A percentile compares a stretch with the other conserved stretches of the same genome.
Evolutionary conservation across 768 basidiomycete species (phyloP).

Genomic region (Hericium coralloides): DNA sequence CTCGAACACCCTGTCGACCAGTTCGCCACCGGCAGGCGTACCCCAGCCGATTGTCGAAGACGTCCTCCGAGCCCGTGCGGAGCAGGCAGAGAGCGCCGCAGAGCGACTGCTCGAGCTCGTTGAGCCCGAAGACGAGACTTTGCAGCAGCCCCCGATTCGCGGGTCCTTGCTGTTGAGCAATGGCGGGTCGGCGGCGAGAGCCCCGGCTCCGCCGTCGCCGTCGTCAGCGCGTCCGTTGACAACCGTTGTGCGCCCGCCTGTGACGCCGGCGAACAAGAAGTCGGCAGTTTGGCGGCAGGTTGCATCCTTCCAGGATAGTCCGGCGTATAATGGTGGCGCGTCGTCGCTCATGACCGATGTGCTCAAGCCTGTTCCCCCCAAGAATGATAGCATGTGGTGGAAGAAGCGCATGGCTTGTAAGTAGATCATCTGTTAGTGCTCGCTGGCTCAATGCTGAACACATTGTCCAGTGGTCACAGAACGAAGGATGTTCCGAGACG

Average conservation of each 20-base stretch:
- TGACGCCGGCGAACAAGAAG: conserved; percentile 57
- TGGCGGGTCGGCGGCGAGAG: conserved; percentile 31
- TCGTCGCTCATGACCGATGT: conserved; percentile 43
- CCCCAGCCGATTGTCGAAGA: conserved; percentile 64
- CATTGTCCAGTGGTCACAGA: conserved; percentile 37
- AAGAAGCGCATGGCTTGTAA: conserved; percentile 62
- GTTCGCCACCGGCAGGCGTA: conserved; percentile 29
- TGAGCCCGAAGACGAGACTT: conserved; percentile 58
- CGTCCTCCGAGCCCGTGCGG: conserved; percentile 76
- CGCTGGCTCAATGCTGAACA: not conserved
- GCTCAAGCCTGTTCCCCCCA: conserved; percentile 40
- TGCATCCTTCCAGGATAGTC: conserved; percentile 77
- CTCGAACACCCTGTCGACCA: conserved; percentile 56
- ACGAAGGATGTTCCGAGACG: conserved; percentile 34
- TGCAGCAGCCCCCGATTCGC: not conserved
- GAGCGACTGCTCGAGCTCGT: conserved; percentile 81
- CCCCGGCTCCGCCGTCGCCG: conserved; percentile 29
- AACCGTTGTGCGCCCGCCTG: conserved; percentile 31
- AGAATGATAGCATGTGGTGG: conserved; percentile 81
- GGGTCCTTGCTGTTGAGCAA: conserved; percentile 11
- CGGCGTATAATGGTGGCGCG: conserved; percentile 46
- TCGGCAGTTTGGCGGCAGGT: conserved; percentile 60
- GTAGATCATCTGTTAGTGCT: conserved; percentile 19
- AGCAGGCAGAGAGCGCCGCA: conserved; percentile 91
- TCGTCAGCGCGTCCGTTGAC: conserved; percentile 26